These are phyloP conservation scores for Rosa persica DNA, from an alignment of 306 rosid species.

Conservation along the genomic window DNA sequence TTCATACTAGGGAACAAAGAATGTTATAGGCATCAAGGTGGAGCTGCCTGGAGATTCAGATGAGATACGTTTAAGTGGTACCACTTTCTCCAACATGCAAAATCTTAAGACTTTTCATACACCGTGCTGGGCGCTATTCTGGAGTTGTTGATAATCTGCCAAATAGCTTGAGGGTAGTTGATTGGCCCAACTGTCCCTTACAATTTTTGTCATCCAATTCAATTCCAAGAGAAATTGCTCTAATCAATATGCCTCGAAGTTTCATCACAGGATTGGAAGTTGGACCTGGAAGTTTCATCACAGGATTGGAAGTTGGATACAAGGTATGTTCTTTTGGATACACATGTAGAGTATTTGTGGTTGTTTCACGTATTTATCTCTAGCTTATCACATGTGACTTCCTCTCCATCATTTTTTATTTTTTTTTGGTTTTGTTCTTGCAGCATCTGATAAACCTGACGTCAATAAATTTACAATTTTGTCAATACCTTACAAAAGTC, in stretches of 20 bases:
- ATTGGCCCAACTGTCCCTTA: constrained; percentile 12
- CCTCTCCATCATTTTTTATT: not conserved
- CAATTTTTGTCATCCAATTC: not conserved
- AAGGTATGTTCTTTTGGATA: not conserved
- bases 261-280: not conserved
- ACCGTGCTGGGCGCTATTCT: too few relatives aligned
- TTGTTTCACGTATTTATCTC: too few relatives aligned
- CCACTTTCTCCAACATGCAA: constrained; percentile 21
- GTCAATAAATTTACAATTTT: not conserved
- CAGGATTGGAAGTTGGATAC: constrained; percentile 5
- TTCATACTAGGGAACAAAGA: constrained; percentile 27
- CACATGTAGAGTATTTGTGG: not conserved
- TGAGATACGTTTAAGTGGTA: not conserved
- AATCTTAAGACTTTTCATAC: too few relatives aligned
- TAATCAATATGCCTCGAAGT: not conserved
- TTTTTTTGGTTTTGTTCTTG: not conserved
- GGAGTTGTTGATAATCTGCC: too few relatives aligned
- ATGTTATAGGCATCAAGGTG: constrained; percentile 15
- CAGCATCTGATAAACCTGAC: not conserved
- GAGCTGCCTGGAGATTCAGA: too few relatives aligned
- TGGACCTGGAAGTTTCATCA: not conserved
- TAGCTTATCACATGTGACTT: too few relatives aligned
- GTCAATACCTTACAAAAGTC: not conserved
- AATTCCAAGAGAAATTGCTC: not conserved
- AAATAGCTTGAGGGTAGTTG: too few relatives aligned